Evolutionary conservation across 2,329 filamentous ascomycete species (phyloP).

Genomic region (Rhynchosporium graminicola): DNA sequence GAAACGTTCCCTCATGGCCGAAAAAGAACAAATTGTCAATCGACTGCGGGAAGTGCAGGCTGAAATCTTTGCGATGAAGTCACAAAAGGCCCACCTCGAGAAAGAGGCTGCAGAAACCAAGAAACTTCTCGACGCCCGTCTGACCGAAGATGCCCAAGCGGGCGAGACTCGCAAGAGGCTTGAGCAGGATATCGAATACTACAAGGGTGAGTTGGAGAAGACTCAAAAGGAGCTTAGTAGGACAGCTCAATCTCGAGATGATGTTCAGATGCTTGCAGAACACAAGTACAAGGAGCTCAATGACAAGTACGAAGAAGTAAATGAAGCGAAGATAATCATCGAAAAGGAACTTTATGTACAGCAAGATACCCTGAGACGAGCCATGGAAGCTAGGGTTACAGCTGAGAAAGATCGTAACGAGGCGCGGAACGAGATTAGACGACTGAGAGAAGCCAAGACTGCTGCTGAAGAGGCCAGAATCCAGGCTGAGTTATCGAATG

Average conservation of each 20-base stretch:
- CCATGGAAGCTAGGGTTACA: conserved; percentile 75
- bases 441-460: conserved; percentile 78
- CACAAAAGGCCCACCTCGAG: conserved; percentile 80
- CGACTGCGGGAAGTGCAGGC: conserved; percentile 84
- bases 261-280: conserved; percentile 86
- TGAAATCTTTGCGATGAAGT: conserved; percentile 82
- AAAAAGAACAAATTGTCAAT: conserved; percentile 76
- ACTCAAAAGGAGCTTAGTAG: conserved; percentile 86
- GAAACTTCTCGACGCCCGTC: conserved; percentile 79
- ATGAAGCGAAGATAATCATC: conserved; percentile 94
- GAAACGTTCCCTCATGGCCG: conserved; percentile 66
- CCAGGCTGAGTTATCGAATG: conserved; percentile 77
- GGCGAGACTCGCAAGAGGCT: conserved; percentile 79
- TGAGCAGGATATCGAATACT: conserved; percentile 81
- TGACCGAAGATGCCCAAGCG: conserved; percentile 86
- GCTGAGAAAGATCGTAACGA: conserved; percentile 90
- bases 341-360: conserved; percentile 97
- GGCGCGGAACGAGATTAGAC: conserved; percentile 81
- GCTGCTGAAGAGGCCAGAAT: conserved; percentile 83
- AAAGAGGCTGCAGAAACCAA: conserved; percentile 89
- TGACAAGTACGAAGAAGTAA: conserved; percentile 81
- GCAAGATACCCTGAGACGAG: conserved; percentile 84
- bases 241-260: conserved; percentile 90
- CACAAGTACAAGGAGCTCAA: conserved; percentile 83
- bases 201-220: conserved; percentile 83